phyloP scores from a whole-genome alignment of 164 flowering plant genomes.

The Paratinospora sagittata region DNA sequence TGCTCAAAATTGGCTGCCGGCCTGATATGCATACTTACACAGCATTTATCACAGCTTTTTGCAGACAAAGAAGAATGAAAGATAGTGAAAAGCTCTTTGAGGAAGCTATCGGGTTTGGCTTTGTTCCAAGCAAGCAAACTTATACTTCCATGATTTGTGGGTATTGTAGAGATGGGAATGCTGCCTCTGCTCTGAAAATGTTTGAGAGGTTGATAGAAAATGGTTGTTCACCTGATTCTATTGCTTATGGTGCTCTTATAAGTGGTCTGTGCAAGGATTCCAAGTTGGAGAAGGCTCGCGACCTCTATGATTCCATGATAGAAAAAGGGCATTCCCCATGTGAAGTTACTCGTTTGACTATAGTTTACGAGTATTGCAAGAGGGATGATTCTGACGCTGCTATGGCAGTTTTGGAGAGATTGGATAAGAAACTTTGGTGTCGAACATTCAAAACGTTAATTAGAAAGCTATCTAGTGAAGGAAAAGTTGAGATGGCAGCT shows the following conservation, averaged over 20 bases:
- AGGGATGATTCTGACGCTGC: conserved; percentile 49
- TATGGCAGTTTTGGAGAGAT: conserved; percentile 49
- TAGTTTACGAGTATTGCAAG: conserved; percentile 80
- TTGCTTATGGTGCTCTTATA: conserved; percentile 77
- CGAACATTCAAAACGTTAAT: conserved; percentile 61
- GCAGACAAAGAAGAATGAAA: conserved; percentile 53
- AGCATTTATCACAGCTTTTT: conserved; percentile 52
- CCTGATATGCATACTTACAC: conserved; percentile 74
- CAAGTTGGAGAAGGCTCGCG: conserved; percentile 56
- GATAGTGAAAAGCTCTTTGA: conserved; percentile 59
- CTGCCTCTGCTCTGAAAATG: conserved; percentile 38
- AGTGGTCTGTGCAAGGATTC: conserved; percentile 87
- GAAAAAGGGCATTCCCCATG: conserved; percentile 73
- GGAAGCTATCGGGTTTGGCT: conserved; percentile 46
- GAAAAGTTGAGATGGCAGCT: conserved; percentile 65
- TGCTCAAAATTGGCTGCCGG: conserved; percentile 46
- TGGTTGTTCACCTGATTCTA: conserved; percentile 64
- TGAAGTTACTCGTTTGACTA: conserved; percentile 80
- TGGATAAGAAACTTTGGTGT: conserved; percentile 66
- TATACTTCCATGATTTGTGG: conserved; percentile 86
- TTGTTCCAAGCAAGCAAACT: conserved; percentile 72
- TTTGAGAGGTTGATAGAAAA: conserved; percentile 50
- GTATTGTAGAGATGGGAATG: conserved; percentile 50
- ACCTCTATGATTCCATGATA: conserved; percentile 62
- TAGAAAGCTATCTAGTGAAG: conserved; percentile 80